phyloP scores from a whole-genome alignment of 1,284 basidiomycete species.

The Sporisorium reilianum region DNA sequence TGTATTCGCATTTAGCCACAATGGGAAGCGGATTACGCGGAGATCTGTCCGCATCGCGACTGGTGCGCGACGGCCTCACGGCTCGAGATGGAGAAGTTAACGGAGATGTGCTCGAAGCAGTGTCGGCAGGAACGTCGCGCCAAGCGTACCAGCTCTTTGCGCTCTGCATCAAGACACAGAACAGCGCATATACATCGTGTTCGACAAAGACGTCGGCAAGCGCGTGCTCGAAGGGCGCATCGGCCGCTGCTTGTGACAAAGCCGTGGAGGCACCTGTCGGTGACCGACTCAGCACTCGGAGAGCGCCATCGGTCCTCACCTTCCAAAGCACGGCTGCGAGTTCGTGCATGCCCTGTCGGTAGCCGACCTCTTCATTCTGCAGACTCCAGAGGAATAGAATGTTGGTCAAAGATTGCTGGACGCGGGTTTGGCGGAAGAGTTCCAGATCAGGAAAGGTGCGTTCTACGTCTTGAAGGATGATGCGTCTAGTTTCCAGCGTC shows the following conservation, averaged over 20 bases:
- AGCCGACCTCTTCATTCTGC: slow-evolving; percentile 59
- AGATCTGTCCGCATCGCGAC: background rate
- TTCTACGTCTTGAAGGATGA: slow-evolving; percentile 59
- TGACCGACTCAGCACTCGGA: slow-evolving; percentile 4
- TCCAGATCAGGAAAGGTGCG: slow-evolving; percentile 60
- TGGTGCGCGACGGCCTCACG: background rate
- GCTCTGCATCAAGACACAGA: slow-evolving; percentile 54
- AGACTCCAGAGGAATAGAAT: slow-evolving; percentile 63
- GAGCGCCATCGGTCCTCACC: slow-evolving; percentile 36
- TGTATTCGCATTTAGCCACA: slow-evolving; percentile 40
- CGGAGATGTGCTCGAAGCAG: slow-evolving; percentile 5
- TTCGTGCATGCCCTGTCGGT: slow-evolving; percentile 69
- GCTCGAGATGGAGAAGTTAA: slow-evolving; percentile 12
- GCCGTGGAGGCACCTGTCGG: background rate
- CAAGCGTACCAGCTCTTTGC: slow-evolving; percentile 61
- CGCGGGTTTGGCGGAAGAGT: slow-evolving; percentile 31
- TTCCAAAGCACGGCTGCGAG: slow-evolving; percentile 62
- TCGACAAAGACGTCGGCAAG: slow-evolving; percentile 50
- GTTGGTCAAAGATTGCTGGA: slow-evolving; percentile 50
- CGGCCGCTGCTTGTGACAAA: slow-evolving; percentile 9
- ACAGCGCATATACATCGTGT: slow-evolving; percentile 60
- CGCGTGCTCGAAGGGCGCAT: slow-evolving; percentile 35
- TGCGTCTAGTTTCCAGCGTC: slow-evolving; percentile 43
- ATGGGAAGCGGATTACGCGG: slow-evolving; percentile 32
- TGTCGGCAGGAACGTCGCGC: slow-evolving; percentile 21